These are phyloP conservation scores for Penicillium sp. DNA, from an alignment of 2,329 filamentous ascomycete genomes.

Conservation along the genomic window DNA sequence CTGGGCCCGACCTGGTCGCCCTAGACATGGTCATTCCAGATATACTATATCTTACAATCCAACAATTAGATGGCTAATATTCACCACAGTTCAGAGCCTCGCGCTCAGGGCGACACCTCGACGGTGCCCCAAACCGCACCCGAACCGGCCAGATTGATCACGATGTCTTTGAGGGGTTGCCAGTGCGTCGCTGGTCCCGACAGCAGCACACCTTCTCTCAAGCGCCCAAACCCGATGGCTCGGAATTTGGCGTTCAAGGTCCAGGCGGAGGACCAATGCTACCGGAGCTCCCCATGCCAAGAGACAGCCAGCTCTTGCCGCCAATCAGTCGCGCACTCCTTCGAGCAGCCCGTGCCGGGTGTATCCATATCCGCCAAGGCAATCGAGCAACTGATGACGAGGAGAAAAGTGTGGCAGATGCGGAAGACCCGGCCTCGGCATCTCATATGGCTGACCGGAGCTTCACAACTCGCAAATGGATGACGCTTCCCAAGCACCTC, in stretches of 20 bases:
- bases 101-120: slow-evolving; percentile 57
- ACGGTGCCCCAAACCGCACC: slow-evolving; percentile 41
- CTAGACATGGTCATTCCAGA: not conserved
- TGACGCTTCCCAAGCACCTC: slow-evolving; percentile 54
- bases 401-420: slow-evolving; percentile 36
- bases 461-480: slow-evolving; percentile 59
- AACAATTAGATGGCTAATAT: slow-evolving; percentile 13
- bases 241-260: slow-evolving; percentile 28
- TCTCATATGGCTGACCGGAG: slow-evolving; percentile 42
- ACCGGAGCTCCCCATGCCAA: slow-evolving; percentile 84
- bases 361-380: slow-evolving; percentile 69
- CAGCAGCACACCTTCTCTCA: slow-evolving; percentile 67
- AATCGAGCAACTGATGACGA: slow-evolving; percentile 37
- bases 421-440: slow-evolving; percentile 31
- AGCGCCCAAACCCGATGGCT: slow-evolving; percentile 61
- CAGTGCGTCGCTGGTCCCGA: slow-evolving; percentile 85
- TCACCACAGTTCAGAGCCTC: slow-evolving; percentile 52
- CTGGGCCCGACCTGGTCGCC: not conserved
- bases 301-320: slow-evolving; percentile 73
- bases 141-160: slow-evolving; percentile 56
- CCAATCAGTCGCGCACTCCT: slow-evolving; percentile 79
- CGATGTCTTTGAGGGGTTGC: slow-evolving; percentile 70
- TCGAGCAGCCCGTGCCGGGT: slow-evolving; percentile 73
- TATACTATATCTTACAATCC: not conserved
- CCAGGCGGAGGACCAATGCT: slow-evolving; percentile 33